phyloP scores from a whole-genome alignment of 208 protist genomes.

The Vickermania ingenoplastis region DNA sequence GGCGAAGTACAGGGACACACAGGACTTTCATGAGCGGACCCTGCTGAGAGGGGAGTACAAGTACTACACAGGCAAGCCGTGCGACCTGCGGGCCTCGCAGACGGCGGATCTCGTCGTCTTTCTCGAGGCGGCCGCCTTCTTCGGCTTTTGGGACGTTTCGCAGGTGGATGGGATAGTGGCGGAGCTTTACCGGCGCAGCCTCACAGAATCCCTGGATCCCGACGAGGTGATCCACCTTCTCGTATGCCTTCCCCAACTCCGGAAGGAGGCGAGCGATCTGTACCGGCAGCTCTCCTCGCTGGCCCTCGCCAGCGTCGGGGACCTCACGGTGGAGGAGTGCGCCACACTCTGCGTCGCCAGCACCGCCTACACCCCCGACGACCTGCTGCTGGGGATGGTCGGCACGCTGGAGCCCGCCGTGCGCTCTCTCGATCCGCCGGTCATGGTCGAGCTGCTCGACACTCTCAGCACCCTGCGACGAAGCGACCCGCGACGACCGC shows the following conservation, averaged over 20 bases:
- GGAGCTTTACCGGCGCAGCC: constrained; percentile 41
- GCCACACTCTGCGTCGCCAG: constrained; percentile 41
- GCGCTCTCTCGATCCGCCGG: constrained; percentile 18
- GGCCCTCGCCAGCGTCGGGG: constrained; percentile 34
- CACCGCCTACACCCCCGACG: constrained; percentile 25
- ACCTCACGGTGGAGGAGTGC: constrained; percentile 75
- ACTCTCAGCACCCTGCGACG: constrained; percentile 13
- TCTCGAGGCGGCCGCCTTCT: constrained; percentile 70
- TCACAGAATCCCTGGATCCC: constrained; percentile 27
- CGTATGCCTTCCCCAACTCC: constrained; percentile 51
- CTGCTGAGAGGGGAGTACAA: constrained; percentile 90
- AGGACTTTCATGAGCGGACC: constrained; percentile 73
- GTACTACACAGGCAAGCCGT: constrained; percentile 88
- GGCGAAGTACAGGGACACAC: constrained; percentile 59
- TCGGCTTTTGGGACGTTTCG: constrained; percentile 82
- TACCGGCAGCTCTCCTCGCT: constrained; percentile 29
- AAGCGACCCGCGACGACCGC: constrained; percentile 9
- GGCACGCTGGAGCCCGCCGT: constrained; percentile 24
- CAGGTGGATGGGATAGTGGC: constrained; percentile 63
- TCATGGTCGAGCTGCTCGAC: constrained; percentile 56
- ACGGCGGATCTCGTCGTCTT: constrained; percentile 68
- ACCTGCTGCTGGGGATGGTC: constrained; percentile 41
- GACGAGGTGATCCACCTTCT: constrained; percentile 62
- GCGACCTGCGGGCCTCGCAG: constrained; percentile 56
- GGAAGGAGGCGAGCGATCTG: constrained; percentile 39